These are phyloP conservation scores for Ballota nigra DNA, from an alignment of 257 asterid species.

Conservation along the genomic window DNA sequence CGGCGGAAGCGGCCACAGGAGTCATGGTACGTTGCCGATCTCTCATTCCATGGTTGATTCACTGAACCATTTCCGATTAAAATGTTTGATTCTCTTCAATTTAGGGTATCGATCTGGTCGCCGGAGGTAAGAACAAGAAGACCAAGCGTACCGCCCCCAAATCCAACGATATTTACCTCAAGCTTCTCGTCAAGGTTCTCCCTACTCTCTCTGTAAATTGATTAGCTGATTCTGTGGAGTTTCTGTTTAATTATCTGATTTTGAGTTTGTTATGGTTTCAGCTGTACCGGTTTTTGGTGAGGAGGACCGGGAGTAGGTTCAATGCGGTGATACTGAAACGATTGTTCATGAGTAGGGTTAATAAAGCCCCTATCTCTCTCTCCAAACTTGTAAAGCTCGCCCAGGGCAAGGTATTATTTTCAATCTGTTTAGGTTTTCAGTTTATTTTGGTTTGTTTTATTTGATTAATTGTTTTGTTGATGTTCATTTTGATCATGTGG, in stretches of 20 bases:
- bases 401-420: conserved; percentile 51
- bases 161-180: conserved; percentile 75
- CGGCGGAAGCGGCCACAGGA: conserved; percentile 23
- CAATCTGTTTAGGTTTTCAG: no score
- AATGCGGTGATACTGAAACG: conserved; percentile 76
- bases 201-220: not conserved
- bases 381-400: conserved; percentile 53
- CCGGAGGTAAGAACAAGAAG: conserved; percentile 92
- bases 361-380: conserved; percentile 72
- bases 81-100: not conserved
- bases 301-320: conserved; percentile 74
- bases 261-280: conserved; percentile 19
- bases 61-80: not conserved
- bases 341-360: conserved; percentile 67
- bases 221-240: not conserved
- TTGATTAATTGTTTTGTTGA: not conserved
- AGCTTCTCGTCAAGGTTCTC: conserved; percentile 68
- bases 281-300: conserved; percentile 68
- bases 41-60: not conserved
- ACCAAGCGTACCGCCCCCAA: conserved; percentile 78
- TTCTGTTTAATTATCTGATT: not conserved
- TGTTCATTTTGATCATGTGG: not conserved
- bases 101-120: conserved; percentile 87
- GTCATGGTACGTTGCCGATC: conserved; percentile 36
- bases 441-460: not conserved